A percentile compares a stretch with the other conserved stretches of the same genome.
phyloP scores from a whole-genome alignment of 441 rosid species.

The Euphorbia corollata region DNA sequence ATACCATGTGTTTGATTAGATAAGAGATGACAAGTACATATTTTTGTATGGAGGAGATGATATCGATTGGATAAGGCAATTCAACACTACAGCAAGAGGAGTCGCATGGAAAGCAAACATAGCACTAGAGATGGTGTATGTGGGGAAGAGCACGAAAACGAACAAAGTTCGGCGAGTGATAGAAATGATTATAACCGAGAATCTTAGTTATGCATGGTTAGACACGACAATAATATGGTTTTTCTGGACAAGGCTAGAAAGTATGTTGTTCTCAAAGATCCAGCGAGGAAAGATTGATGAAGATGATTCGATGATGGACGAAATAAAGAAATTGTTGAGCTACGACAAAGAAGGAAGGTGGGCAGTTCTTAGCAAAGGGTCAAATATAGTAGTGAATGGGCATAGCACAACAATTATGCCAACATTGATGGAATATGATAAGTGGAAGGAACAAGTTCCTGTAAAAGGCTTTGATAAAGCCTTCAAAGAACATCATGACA shows the following conservation, averaged over 20 bases:
- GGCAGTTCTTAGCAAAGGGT: slow-evolving; percentile 54
- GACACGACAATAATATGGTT: slow-evolving; percentile 57
- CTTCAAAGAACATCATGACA: slow-evolving; percentile 39
- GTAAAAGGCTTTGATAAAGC: slow-evolving; percentile 43
- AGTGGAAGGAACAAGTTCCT: slow-evolving; percentile 40
- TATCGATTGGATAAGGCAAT: slow-evolving; percentile 59
- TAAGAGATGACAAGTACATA: slow-evolving; percentile 52
- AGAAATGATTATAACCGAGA: slow-evolving; percentile 33
- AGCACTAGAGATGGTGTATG: slow-evolving; percentile 58
- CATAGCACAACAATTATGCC: slow-evolving; percentile 40
- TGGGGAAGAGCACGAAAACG: slow-evolving; percentile 59
- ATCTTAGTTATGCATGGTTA: slow-evolving; percentile 41
- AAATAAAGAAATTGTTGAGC: slow-evolving; percentile 51
- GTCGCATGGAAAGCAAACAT: slow-evolving; percentile 50
- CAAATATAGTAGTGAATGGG: slow-evolving; percentile 38
- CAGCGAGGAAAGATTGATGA: slow-evolving; percentile 37
- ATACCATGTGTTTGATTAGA: slow-evolving; percentile 27
- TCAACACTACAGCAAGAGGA: slow-evolving; percentile 32
- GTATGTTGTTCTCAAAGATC: slow-evolving; percentile 67
- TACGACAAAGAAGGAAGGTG: slow-evolving; percentile 66
- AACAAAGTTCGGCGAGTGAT: slow-evolving; percentile 38
- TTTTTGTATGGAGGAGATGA: slow-evolving; percentile 79
- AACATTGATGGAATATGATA: slow-evolving; percentile 34
- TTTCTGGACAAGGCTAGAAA: slow-evolving; percentile 71
- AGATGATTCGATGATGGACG: slow-evolving; percentile 47